These are phyloP conservation scores for Termitomyces sp. DNA, from an alignment of 768 basidiomycete species.

Conservation along the genomic window DNA sequence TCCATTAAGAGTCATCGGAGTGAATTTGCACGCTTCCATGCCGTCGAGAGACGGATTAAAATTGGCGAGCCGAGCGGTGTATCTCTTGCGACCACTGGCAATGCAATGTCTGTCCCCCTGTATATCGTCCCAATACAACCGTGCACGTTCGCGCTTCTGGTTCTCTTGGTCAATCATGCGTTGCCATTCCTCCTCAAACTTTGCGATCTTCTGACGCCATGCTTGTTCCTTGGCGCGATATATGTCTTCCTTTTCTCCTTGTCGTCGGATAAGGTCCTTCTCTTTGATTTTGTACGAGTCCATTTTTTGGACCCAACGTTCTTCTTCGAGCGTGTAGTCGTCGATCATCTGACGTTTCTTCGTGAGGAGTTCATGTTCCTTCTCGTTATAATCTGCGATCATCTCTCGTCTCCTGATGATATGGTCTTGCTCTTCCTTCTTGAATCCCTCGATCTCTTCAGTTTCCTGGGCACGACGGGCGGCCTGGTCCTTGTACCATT, in stretches of 20 bases:
- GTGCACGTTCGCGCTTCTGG: slow-evolving; percentile 7
- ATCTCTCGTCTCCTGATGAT: neutral
- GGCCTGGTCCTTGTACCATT: neutral
- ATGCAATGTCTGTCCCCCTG: slow-evolving; percentile 8
- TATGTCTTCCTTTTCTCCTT: neutral
- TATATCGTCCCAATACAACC: slow-evolving; percentile 15
- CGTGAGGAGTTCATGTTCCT: neutral
- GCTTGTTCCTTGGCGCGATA: neutral
- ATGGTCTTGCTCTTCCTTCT: neutral
- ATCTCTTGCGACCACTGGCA: slow-evolving; percentile 4
- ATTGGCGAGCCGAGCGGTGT: slow-evolving; percentile 13
- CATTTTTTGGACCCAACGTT: neutral
- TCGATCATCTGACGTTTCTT: neutral
- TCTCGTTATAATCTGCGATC: neutral
- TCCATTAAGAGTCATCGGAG: slow-evolving; percentile 12
- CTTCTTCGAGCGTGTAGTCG: neutral
- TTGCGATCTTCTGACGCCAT: neutral
- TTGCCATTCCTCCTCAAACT: slow-evolving; percentile 5
- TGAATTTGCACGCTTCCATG: slow-evolving; percentile 17
- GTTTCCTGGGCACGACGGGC: neutral
- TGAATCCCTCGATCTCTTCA: neutral
- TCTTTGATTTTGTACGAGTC: neutral
- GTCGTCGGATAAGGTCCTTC: neutral
- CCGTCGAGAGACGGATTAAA: slow-evolving; percentile 9
- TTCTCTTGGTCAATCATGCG: slow-evolving; percentile 5